Conservation (phyloP, 768 basidiomycete genomes). For the Suillus luteus region DNA sequence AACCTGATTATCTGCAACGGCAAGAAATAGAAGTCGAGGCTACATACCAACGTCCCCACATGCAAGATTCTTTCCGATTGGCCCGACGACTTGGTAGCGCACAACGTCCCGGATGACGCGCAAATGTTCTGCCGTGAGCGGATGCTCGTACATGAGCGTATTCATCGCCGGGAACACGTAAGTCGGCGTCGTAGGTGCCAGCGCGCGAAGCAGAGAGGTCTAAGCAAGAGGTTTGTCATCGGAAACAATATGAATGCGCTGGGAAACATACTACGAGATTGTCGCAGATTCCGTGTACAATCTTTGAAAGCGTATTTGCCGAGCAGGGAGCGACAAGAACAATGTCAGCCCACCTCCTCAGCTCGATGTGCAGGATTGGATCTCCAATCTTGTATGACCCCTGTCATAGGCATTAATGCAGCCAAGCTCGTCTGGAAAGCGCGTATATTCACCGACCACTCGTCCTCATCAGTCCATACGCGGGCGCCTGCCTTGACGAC, state of each 20-base stretch:
- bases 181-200: constrained; percentile 82
- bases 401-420: constrained; percentile 39
- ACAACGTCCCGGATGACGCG: constrained; percentile 73
- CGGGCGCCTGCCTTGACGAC: constrained; percentile 53
- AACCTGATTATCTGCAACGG: neutral
- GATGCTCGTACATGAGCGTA: constrained; percentile 96
- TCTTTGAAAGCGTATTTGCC: constrained; percentile 97
- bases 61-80: constrained; percentile 84
- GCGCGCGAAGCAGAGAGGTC: constrained; percentile 83
- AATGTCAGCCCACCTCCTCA: constrained; percentile 92
- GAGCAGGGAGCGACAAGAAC: constrained; percentile 96
- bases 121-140: constrained; percentile 85
- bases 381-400: constrained; percentile 77
- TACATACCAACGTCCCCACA: constrained; percentile 88
- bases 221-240: constrained; percentile 23
- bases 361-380: constrained; percentile 95
- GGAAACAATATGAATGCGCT: neutral
- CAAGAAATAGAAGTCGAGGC: neutral
- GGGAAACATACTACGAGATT: constrained; percentile 65
- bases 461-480: constrained; percentile 91
- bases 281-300: constrained; percentile 87
- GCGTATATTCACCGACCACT: constrained; percentile 76
- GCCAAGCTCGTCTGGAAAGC: neutral
- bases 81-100: constrained; percentile 81
- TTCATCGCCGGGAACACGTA: constrained; percentile 99